phyloP scores from a whole-genome alignment of 805 yeast genomes.

The Lipomyces spencermartinsiae region DNA sequence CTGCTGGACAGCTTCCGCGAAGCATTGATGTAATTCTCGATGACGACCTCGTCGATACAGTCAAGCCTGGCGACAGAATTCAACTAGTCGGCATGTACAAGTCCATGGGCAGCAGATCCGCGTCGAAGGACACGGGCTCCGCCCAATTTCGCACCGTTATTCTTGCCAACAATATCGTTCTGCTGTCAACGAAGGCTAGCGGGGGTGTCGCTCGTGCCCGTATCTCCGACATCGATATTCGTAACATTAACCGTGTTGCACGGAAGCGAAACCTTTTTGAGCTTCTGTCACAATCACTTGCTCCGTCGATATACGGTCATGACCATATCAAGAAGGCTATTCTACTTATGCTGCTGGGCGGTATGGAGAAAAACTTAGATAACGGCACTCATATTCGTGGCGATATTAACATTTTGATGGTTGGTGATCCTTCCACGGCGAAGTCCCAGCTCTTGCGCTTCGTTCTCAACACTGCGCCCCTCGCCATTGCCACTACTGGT shows the following conservation, averaged over 20 bases:
- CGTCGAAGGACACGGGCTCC: constrained; percentile 49
- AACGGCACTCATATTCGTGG: constrained; percentile 98
- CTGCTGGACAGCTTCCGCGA: constrained; percentile 96
- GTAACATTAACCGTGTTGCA: constrained; percentile 81
- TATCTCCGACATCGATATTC: constrained; percentile 80
- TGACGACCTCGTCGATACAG: constrained; percentile 89
- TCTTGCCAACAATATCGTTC: constrained; percentile 86
- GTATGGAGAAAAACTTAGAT: constrained; percentile 89
- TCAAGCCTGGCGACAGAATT: constrained; percentile 95
- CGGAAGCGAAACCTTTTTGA: constrained; percentile 76
- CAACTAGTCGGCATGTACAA: constrained; percentile 94
- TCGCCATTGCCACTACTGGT: constrained; percentile 98
- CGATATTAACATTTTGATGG: constrained; percentile 94
- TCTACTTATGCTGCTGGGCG: constrained; percentile 87
- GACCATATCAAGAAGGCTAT: constrained; percentile 91
- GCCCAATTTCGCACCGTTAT: constrained; percentile 83
- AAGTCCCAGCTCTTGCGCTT: constrained; percentile 94
- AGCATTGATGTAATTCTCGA: constrained; percentile 91
- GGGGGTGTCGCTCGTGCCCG: constrained; percentile 70
- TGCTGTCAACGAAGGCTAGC: constrained; percentile 86
- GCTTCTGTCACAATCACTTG: constrained; percentile 80
- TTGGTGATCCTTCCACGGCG: constrained; percentile 99
- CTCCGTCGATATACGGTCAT: constrained; percentile 95
- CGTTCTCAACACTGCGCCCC: constrained; percentile 90
- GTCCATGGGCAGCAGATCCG: constrained; percentile 73